phyloP scores from a whole-genome alignment of 148 eudicot species.

The Persicaria maculosa region DNA sequence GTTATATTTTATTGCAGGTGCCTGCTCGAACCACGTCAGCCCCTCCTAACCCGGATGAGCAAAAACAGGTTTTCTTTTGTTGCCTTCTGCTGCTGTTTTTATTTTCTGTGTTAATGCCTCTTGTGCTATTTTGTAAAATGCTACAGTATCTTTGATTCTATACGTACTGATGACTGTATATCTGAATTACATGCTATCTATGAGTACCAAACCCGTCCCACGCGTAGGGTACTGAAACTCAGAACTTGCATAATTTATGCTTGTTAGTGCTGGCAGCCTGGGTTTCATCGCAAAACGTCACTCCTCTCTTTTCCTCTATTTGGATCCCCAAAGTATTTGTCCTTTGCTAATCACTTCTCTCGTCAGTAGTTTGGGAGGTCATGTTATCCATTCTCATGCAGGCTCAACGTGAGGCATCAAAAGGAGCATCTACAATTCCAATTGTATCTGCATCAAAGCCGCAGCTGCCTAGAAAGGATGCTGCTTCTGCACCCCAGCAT shows the following conservation, averaged over 20 bases:
- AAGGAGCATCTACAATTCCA: slow-evolving; percentile 31
- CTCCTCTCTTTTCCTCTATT: no score
- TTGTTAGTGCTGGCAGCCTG: no score
- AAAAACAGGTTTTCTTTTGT: slow-evolving; percentile 50
- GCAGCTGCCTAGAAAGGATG: slow-evolving; percentile 38
- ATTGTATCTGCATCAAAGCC: slow-evolving; percentile 42
- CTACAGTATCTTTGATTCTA: no score
- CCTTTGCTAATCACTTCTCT: not conserved
- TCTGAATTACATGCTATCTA: no score
- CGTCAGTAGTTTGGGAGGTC: not conserved
- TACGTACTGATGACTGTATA: no score
- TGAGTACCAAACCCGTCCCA: no score
- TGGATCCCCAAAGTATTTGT: no score
- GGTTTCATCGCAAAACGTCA: not conserved
- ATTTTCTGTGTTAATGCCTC: no score
- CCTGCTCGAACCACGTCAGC: slow-evolving; percentile 94
- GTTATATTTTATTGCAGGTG: slow-evolving; percentile 33
- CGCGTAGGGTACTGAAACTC: no score
- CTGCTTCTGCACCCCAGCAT: slow-evolving; percentile 17
- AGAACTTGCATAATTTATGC: no score
- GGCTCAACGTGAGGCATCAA: slow-evolving; percentile 41
- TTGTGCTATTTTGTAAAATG: no score
- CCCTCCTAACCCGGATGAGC: slow-evolving; percentile 88
- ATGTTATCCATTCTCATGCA: slow-evolving; percentile 18
- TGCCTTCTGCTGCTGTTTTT: not conserved